Evolutionary conservation across 139 green algal species (phyloP).

Genomic region (Coelastrella sp.): DNA sequence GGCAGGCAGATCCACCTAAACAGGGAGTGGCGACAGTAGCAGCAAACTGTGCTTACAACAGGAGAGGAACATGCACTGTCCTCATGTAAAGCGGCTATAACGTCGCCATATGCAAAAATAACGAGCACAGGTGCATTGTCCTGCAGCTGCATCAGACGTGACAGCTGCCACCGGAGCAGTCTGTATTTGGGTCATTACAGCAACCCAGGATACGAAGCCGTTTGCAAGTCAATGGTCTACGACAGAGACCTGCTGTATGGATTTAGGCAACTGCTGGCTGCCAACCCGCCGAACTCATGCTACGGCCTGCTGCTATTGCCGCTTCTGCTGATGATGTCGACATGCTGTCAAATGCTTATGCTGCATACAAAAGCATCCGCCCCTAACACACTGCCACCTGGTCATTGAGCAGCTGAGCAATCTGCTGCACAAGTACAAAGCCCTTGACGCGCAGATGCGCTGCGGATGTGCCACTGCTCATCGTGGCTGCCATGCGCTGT

Average conservation of each 20-base stretch:
- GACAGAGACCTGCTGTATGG: no score
- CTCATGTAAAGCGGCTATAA: neutral
- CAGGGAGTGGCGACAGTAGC: neutral
- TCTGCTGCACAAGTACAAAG: no score
- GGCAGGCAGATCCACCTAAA: slow-evolving; percentile 76
- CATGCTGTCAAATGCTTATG: no score
- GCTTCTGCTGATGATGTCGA: neutral
- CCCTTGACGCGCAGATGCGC: no score
- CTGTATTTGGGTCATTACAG: no score
- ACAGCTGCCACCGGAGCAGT: no score
- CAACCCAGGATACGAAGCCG: no score
- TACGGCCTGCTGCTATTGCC: neutral
- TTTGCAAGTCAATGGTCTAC: no score
- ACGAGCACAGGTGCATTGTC: no score
- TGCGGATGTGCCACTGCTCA: no score
- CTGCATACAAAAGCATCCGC: neutral
- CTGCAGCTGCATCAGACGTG: no score
- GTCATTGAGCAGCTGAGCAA: no score
- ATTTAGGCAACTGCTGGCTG: neutral
- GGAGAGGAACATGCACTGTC: neutral
- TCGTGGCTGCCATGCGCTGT: neutral
- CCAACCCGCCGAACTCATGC: neutral
- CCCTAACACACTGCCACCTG: neutral
- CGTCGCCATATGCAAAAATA: neutral
- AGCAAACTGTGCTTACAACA: neutral